Conservation (phyloP, 225 moss, liverwort and hornwort genomes). For the Anthoceros angustus region DNA sequence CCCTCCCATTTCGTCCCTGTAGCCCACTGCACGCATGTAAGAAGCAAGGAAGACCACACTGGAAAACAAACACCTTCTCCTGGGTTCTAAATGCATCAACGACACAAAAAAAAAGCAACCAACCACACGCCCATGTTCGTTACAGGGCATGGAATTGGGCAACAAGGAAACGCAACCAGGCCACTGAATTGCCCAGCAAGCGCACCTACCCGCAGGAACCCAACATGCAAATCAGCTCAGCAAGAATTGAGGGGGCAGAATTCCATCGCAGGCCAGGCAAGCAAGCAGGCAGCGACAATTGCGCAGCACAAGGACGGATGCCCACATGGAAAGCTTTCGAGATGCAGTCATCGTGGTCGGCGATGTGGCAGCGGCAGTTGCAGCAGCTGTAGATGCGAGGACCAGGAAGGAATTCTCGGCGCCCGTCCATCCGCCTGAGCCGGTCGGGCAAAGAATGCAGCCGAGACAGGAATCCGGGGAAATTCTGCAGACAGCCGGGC, state of each 20-base stretch:
- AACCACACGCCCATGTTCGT: conserved; percentile 3
- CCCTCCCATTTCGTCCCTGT: conserved; percentile 93
- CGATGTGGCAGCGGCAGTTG: conserved; percentile 98
- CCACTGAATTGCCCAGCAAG: too few relatives aligned
- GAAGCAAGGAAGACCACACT: not conserved
- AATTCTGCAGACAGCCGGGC: too few relatives aligned
- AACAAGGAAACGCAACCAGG: not conserved
- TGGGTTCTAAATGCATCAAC: not conserved
- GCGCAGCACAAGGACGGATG: too few relatives aligned
- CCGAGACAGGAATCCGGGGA: too few relatives aligned
- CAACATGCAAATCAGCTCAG: too few relatives aligned
- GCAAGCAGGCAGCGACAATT: too few relatives aligned
- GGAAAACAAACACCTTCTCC: conserved; percentile 1
- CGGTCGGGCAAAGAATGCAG: too few relatives aligned
- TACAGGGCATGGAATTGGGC: not conserved
- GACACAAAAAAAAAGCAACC: not conserved
- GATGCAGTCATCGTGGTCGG: conserved; percentile 96
- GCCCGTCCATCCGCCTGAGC: too few relatives aligned
- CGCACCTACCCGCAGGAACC: too few relatives aligned
- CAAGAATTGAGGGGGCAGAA: too few relatives aligned
- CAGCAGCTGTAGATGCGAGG: conserved; percentile 98
- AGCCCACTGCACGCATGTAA: conserved; percentile 5
- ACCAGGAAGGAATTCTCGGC: conserved; percentile 21
- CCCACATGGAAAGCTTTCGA: conserved; percentile 90
- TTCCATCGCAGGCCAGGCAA: too few relatives aligned